These are phyloP conservation scores for Moricandia moricandioides DNA, from an alignment of 345 rosid genomes.

Conservation along the genomic window DNA sequence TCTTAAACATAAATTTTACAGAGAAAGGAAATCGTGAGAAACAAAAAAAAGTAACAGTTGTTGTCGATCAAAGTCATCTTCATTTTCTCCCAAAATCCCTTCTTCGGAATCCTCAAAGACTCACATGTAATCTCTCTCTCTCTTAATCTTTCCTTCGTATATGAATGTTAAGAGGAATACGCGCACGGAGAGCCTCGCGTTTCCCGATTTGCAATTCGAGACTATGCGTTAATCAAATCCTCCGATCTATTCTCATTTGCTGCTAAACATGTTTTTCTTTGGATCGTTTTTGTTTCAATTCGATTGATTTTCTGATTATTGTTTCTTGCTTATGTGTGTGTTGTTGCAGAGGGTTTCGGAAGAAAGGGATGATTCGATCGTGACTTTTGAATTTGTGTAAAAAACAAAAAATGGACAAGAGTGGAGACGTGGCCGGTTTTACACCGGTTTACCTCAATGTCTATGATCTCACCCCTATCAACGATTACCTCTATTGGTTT, in stretches of 20 bases:
- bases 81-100: background rate
- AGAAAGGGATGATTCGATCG: constrained; percentile 17
- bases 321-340: background rate
- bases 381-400: background rate
- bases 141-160: background rate
- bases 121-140: background rate
- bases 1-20: background rate
- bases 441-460: constrained; percentile 74
- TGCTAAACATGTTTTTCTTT: background rate
- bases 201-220: background rate
- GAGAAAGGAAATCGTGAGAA: background rate
- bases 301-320: background rate
- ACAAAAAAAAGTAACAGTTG: background rate
- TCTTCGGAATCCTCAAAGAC: background rate
- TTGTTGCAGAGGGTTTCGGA: constrained; percentile 25
- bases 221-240: background rate
- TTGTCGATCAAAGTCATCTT: background rate
- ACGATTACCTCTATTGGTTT: constrained; percentile 83
- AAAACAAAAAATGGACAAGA: constrained; percentile 30
- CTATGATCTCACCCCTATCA: constrained; percentile 85
- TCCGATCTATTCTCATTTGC: constrained; percentile 6
- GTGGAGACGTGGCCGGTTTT: constrained; percentile 32
- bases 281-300: background rate
- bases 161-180: background rate
- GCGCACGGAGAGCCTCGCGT: background rate